Evolutionary conservation across 345 rosid species (phyloP).

Genomic region (Clausena lansium): DNA sequence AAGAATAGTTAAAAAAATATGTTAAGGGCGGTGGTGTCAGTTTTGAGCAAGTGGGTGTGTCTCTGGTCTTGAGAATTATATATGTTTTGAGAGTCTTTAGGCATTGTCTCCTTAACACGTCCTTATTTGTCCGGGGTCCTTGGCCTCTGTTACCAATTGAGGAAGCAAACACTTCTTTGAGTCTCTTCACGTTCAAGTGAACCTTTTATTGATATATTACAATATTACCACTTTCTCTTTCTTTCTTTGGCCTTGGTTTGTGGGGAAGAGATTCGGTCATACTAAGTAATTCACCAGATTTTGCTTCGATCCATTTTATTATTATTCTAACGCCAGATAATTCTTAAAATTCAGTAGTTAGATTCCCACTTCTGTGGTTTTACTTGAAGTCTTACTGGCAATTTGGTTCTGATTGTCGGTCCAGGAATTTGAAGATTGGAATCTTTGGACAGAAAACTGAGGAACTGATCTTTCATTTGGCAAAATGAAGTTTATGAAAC

Average conservation of each 20-base stretch:
- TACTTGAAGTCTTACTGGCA: conserved; percentile 1
- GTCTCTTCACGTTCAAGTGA: too few species aligned
- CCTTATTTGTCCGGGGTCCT: conserved; percentile 24
- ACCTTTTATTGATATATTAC: conserved; percentile 24
- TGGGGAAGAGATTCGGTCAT: conserved; percentile 35
- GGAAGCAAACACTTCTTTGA: conserved; percentile 36
- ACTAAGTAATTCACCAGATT: conserved; percentile 26
- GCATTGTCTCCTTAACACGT: conserved; percentile 40
- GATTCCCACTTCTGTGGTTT: conserved; percentile 9
- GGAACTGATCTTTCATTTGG: conserved; percentile 15
- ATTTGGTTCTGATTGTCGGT: conserved; percentile 15
- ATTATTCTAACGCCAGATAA: background rate
- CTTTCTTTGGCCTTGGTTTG: conserved; percentile 26
- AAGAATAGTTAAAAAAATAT: conserved; percentile 25
- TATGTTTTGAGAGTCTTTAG: conserved; percentile 35
- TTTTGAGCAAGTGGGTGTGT: conserved; percentile 65
- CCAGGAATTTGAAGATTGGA: conserved; percentile 11
- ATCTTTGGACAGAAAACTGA: conserved; percentile 5
- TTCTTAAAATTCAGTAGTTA: conserved; percentile 8
- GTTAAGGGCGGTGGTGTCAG: conserved; percentile 54
- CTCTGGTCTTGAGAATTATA: conserved; percentile 29
- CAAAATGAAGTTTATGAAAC: conserved; percentile 88
- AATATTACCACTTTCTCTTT: conserved; percentile 22
- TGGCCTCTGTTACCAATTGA: conserved; percentile 37
- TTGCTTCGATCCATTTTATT: conserved; percentile 22